A percentile compares a stretch with the other conserved stretches of the same genome.
phyloP scores from a whole-genome alignment of 306 rosid species.

The Hippophae rhamnoides region DNA sequence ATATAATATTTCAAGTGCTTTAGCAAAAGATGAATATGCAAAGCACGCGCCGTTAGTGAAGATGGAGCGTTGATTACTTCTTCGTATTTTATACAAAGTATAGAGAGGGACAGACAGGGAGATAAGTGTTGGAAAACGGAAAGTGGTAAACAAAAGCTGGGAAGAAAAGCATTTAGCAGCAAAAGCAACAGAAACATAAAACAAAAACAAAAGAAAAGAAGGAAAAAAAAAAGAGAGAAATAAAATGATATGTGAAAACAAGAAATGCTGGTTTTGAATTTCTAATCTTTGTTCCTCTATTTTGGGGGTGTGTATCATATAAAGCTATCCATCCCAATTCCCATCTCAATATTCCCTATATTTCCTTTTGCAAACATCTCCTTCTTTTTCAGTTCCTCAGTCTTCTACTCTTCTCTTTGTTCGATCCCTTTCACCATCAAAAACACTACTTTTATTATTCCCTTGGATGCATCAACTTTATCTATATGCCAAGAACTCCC shows the following conservation, averaged over 20 bases:
- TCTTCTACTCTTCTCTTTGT: not conserved
- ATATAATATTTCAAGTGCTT: too few relatives aligned
- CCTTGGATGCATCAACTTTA: conserved; percentile 1
- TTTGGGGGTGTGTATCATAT: conserved; percentile 35
- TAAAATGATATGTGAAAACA: conserved; percentile 27
- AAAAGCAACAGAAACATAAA: conserved; percentile 28
- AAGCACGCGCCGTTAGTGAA: too few relatives aligned
- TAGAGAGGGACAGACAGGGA: too few relatives aligned
- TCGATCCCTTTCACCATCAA: not conserved
- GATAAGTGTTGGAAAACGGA: conserved; percentile 4
- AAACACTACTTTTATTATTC: not conserved
- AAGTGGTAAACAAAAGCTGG: conserved; percentile 39
- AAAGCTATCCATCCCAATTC: conserved; percentile 7
- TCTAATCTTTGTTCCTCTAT: conserved; percentile 22
- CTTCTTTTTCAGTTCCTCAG: not conserved
- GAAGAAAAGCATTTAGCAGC: conserved; percentile 25
- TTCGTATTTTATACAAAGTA: too few relatives aligned
- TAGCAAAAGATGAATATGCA: too few relatives aligned
- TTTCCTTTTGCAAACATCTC: not conserved
- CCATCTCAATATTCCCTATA: not conserved
- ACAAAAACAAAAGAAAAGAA: conserved; percentile 6
- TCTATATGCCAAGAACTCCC: not conserved
- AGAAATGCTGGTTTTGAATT: conserved; percentile 22
- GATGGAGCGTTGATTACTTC: too few relatives aligned
- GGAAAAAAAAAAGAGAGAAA: too few relatives aligned